Evolutionary conservation across 257 asterid genomes (phyloP).

Genomic region (Nicotiana sylvestris): DNA sequence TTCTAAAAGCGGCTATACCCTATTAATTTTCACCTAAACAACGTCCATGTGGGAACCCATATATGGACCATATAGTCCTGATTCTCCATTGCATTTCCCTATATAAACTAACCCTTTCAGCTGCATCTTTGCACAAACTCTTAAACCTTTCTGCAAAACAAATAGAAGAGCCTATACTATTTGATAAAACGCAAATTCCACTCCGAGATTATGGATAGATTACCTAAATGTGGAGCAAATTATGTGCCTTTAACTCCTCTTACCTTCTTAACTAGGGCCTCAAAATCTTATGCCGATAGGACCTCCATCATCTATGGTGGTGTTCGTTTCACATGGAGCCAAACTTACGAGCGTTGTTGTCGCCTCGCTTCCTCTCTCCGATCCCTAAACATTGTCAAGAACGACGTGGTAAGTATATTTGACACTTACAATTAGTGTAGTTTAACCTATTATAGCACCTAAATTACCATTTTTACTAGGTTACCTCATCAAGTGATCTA

Average conservation of each 20-base stretch:
- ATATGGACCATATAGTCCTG: no score
- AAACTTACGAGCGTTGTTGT: slow-evolving; percentile 61
- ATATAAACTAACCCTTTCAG: neutral
- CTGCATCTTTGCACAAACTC: neutral
- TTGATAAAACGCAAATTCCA: neutral
- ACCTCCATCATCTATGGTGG: slow-evolving; percentile 46
- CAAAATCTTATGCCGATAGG: slow-evolving; percentile 48
- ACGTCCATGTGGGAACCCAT: no score
- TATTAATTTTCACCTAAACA: no score
- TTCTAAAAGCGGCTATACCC: no score
- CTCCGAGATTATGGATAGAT: slow-evolving; percentile 35
- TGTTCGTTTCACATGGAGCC: slow-evolving; percentile 60
- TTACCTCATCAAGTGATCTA: no score
- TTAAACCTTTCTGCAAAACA: neutral
- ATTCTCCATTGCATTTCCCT: no score
- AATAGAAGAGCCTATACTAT: no score
- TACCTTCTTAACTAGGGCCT: slow-evolving; percentile 35
- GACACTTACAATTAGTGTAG: no score
- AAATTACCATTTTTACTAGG: no score
- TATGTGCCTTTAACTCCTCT: slow-evolving; percentile 44
- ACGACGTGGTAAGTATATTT: slow-evolving; percentile 51
- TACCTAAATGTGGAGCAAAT: slow-evolving; percentile 67
- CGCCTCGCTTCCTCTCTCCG: slow-evolving; percentile 77
- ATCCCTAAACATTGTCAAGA: neutral
- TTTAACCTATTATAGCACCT: no score